Evolutionary conservation across 441 rosid species (phyloP).

Genomic region (Erodium texanum): DNA sequence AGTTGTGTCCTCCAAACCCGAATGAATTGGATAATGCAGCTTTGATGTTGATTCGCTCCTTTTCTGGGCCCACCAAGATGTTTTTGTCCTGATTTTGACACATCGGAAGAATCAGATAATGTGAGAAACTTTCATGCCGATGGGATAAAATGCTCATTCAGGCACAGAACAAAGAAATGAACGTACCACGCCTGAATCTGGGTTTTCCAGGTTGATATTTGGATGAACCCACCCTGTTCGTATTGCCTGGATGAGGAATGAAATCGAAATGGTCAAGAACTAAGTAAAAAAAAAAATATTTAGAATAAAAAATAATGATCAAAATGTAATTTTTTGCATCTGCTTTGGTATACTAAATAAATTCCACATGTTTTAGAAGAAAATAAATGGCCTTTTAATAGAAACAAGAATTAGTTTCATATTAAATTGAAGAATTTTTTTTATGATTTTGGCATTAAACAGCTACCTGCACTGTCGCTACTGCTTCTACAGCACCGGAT

Average conservation of each 20-base stretch:
- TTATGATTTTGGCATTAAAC: not conserved
- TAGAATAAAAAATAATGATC: not conserved
- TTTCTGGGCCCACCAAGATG: slow-evolving; percentile 76
- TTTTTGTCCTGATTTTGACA: slow-evolving; percentile 53
- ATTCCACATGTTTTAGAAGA: too few relatives aligned
- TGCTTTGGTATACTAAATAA: too few relatives aligned
- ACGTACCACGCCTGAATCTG: slow-evolving; percentile 77
- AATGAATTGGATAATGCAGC: slow-evolving; percentile 90
- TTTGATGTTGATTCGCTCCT: slow-evolving; percentile 71
- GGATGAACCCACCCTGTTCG: slow-evolving; percentile 97
- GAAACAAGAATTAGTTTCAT: not conserved
- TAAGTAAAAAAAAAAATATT: not conserved
- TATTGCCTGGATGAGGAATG: slow-evolving; percentile 55
- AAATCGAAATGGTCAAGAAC: slow-evolving; percentile 12
- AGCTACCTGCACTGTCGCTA: slow-evolving; percentile 75
- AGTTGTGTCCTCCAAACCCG: slow-evolving; percentile 98
- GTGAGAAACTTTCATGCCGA: not conserved
- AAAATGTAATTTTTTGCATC: too few relatives aligned
- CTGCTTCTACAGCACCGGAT: slow-evolving; percentile 93
- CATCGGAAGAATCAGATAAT: slow-evolving; percentile 8
- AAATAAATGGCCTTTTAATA: too few relatives aligned
- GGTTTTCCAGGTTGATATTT: slow-evolving; percentile 82
- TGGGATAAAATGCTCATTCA: not conserved
- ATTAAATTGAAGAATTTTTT: not conserved
- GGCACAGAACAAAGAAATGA: too few relatives aligned